These are phyloP conservation scores for Epithele typhae DNA, from an alignment of 768 basidiomycete genomes.

Conservation along the genomic window DNA sequence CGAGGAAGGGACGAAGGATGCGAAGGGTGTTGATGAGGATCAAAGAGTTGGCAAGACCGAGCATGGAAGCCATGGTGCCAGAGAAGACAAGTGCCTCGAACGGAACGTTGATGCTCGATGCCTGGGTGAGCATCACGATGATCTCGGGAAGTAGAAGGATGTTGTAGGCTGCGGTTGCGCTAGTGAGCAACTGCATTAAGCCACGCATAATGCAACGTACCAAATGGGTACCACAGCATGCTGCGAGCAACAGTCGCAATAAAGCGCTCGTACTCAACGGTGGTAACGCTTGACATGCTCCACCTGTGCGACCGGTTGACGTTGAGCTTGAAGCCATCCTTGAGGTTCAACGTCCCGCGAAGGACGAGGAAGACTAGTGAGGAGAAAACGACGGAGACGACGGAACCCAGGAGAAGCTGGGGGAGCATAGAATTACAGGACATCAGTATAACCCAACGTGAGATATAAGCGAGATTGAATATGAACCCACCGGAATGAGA, in stretches of 20 bases:
- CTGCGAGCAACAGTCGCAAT: slow-evolving; percentile 56
- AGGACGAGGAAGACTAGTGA: slow-evolving; percentile 59
- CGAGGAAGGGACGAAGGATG: slow-evolving; percentile 51
- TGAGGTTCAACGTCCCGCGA: slow-evolving; percentile 49
- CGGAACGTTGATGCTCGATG: slow-evolving; percentile 47
- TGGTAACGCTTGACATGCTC: slow-evolving; percentile 14
- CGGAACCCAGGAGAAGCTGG: slow-evolving; percentile 55
- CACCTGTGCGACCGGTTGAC: slow-evolving; percentile 30
- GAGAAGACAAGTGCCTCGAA: slow-evolving; percentile 46
- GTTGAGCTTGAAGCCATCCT: slow-evolving; percentile 46
- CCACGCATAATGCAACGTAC: no score
- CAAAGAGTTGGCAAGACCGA: slow-evolving; percentile 60
- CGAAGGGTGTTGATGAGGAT: slow-evolving; percentile 69
- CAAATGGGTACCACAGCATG: slow-evolving; percentile 57
- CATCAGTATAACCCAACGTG: no score
- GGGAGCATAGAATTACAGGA: no score
- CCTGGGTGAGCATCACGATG: slow-evolving; percentile 41
- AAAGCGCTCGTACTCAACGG: slow-evolving; percentile 55
- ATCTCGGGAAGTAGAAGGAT: slow-evolving; percentile 56
- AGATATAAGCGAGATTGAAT: not conserved
- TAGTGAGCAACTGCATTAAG: slow-evolving; percentile 43
- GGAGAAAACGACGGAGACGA: slow-evolving; percentile 54
- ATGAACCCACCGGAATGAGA: slow-evolving; percentile 51
- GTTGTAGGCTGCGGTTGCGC: slow-evolving; percentile 59
- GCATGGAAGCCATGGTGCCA: slow-evolving; percentile 44